A percentile compares a stretch with the other conserved stretches of the same genome.
Evolutionary conservation across 129 eudicot species (phyloP).

Genomic region (Erigeron canadensis): DNA sequence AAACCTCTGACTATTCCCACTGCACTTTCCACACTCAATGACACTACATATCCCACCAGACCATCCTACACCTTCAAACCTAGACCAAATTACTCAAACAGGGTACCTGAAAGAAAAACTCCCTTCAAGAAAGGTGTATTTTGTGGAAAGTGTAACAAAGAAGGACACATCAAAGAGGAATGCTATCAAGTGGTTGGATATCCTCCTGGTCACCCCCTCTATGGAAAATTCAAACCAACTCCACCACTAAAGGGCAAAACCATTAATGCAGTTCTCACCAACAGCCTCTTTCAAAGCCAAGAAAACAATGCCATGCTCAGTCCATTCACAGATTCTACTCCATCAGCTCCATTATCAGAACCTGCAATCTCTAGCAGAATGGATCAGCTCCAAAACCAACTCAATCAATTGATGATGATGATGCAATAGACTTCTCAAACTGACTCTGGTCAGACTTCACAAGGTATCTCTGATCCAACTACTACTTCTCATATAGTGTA

Average conservation of each 20-base stretch:
- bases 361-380: neutral
- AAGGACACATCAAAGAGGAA: neutral
- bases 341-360: neutral
- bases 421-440: neutral
- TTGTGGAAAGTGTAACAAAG: too few relatives aligned
- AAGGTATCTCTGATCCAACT: neutral
- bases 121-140: neutral
- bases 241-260: neutral
- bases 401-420: neutral
- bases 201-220: neutral
- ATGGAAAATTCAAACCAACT: neutral
- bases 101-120: too few relatives aligned
- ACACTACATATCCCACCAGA: neutral
- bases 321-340: too few relatives aligned
- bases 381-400: neutral
- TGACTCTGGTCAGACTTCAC: neutral
- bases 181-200: neutral
- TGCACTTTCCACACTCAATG: neutral
- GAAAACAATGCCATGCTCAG: too few relatives aligned
- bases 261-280: neutral
- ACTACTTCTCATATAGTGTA: too few relatives aligned
- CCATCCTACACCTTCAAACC: neutral
- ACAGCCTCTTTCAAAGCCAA: too few relatives aligned
- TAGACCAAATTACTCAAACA: neutral
- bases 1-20: neutral